Percentiles rank a stretch among this genome's conserved stretches.
phyloP scores from a whole-genome alignment of 2,329 filamentous ascomycete genomes.

The Diaporthe citri region DNA sequence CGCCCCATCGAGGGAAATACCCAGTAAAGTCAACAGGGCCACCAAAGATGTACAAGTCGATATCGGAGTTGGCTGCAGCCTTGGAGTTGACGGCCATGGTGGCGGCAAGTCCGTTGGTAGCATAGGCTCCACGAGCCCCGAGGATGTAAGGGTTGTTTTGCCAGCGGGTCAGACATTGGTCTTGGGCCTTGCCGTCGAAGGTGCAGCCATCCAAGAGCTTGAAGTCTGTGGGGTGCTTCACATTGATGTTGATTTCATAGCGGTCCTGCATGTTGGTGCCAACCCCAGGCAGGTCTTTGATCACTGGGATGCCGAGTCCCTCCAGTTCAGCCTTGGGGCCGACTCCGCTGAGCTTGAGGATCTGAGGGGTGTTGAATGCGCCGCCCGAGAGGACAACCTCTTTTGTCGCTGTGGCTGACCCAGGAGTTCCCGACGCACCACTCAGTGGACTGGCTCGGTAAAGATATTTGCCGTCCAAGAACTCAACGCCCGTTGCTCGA shows the following conservation, averaged over 20 bases:
- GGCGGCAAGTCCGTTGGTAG: slow-evolving; percentile 50
- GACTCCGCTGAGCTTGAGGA: slow-evolving; percentile 64
- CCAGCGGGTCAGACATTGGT: slow-evolving; percentile 49
- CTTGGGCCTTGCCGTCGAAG: slow-evolving; percentile 45
- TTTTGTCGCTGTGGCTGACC: slow-evolving; percentile 53
- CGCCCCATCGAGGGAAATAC: slow-evolving; percentile 54
- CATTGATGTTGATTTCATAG: slow-evolving; percentile 61
- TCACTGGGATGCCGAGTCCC: slow-evolving; percentile 56
- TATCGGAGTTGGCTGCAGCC: slow-evolving; percentile 45
- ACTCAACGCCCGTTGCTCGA: slow-evolving; percentile 46
- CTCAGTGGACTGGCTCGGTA: slow-evolving; percentile 56
- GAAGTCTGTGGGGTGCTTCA: slow-evolving; percentile 55
- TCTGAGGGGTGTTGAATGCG: slow-evolving; percentile 65
- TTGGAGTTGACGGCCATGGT: slow-evolving; percentile 48
- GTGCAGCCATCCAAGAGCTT: slow-evolving; percentile 52
- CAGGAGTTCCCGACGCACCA: slow-evolving; percentile 44
- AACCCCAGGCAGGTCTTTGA: slow-evolving; percentile 67
- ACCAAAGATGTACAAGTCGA: slow-evolving; percentile 54
- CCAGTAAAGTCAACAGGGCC: slow-evolving; percentile 55
- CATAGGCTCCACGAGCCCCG: slow-evolving; percentile 48
- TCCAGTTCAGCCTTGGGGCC: slow-evolving; percentile 58
- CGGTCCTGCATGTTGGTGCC: slow-evolving; percentile 72
- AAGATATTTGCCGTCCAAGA: slow-evolving; percentile 51
- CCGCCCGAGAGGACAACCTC: slow-evolving; percentile 66
- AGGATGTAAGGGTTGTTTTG: slow-evolving; percentile 37